These are phyloP conservation scores for Aspergillus ellipticus DNA, from an alignment of 495 filamentous ascomycete species.

Conservation along the genomic window DNA sequence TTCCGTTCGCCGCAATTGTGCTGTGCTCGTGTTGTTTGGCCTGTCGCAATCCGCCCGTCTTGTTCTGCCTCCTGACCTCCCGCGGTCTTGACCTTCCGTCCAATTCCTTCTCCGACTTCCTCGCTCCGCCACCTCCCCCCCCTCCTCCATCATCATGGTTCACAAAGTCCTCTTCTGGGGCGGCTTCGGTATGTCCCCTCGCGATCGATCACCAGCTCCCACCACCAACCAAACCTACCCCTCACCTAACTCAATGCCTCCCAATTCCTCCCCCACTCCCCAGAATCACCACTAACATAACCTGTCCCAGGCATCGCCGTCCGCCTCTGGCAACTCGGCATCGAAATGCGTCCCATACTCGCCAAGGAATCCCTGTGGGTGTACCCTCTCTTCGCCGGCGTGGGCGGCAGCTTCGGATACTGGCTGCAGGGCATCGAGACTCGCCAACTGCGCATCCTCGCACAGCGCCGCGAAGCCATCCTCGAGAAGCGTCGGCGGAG, in stretches of 20 bases:
- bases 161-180: conserved; percentile 93
- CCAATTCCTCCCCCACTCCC: not conserved
- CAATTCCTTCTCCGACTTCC: not conserved
- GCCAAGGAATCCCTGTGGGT: conserved; percentile 72
- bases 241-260: not conserved
- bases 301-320: conserved; percentile 68
- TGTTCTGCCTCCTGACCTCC: not conserved
- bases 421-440: conserved; percentile 86
- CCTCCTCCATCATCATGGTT: conserved; percentile 41
- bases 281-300: not conserved
- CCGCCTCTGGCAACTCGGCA: conserved; percentile 92
- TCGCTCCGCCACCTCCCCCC: conserved; percentile 4
- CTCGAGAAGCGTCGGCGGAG: conserved; percentile 84
- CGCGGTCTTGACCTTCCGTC: not conserved
- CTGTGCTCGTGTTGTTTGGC: not conserved
- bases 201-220: too few species aligned
- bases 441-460: conserved; percentile 69
- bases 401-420: conserved; percentile 91
- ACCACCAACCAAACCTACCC: conserved; percentile 2
- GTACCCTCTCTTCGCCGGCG: conserved; percentile 83
- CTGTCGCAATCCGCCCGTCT: not conserved
- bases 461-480: conserved; percentile 69
- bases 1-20: too few species aligned
- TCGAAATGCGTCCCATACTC: conserved; percentile 96
- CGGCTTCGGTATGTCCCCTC: conserved; percentile 74